A percentile compares a stretch with the other conserved stretches of the same genome.
Conservation (phyloP, 2,329 filamentous ascomycete genomes). For the Annulohypoxylon truncatum region DNA sequence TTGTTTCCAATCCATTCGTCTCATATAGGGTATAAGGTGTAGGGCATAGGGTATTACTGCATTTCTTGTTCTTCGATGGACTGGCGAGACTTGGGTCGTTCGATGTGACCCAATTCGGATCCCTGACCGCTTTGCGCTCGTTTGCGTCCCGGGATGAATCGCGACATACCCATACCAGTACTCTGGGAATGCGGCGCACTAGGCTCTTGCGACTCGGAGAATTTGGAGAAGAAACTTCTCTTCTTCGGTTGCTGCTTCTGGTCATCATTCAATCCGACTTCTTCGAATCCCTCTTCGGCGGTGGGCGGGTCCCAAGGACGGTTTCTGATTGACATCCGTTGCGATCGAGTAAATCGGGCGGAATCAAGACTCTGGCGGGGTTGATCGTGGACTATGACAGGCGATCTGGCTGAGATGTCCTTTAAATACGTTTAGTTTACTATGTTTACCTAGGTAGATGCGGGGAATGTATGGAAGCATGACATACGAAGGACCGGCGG, state of each 20-base stretch:
- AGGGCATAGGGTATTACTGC: conserved; percentile 32
- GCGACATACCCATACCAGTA: conserved; percentile 49
- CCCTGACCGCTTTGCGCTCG: conserved; percentile 51
- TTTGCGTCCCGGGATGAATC: conserved; percentile 52
- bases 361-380: conserved; percentile 86
- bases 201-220: conserved; percentile 68
- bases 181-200: conserved; percentile 40
- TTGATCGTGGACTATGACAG: conserved; percentile 70
- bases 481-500: conserved; percentile 88
- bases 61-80: conserved; percentile 45
- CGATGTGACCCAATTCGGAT: conserved; percentile 49
- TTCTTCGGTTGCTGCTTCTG: conserved; percentile 73
- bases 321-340: conserved; percentile 69
- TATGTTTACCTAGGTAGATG: not conserved
- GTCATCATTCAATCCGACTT: conserved; percentile 87
- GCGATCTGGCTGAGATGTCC: conserved; percentile 92
- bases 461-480: not conserved
- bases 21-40: conserved; percentile 16
- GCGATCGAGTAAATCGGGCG: conserved; percentile 70
- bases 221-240: conserved; percentile 82
- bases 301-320: conserved; percentile 71
- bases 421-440: conserved; percentile 16
- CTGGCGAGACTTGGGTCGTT: conserved; percentile 48
- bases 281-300: conserved; percentile 86
- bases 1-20: conserved; percentile 19